phyloP scores from a whole-genome alignment of 2,329 filamentous ascomycete species.

The Parascedosporium putredinis region DNA sequence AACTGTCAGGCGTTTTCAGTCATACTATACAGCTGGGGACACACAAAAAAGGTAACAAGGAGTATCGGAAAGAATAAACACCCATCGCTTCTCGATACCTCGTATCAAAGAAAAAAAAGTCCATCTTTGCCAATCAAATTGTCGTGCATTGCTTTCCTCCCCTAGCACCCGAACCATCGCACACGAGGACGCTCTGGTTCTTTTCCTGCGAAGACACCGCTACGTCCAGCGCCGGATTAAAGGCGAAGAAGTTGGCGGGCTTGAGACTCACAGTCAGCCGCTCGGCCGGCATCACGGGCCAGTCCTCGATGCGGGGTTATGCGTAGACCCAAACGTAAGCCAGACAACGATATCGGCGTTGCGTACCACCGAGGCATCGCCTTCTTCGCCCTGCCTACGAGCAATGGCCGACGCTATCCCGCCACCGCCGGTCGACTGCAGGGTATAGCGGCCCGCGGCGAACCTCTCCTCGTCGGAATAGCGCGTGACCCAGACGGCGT shows the following conservation, averaged over 20 bases:
- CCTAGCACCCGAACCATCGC: no score
- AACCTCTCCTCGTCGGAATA: slow-evolving; percentile 32
- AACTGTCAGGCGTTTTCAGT: no score
- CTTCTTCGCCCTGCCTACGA: slow-evolving; percentile 19
- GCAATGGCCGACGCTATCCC: slow-evolving; percentile 28
- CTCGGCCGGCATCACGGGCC: slow-evolving; percentile 59
- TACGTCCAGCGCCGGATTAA: slow-evolving; percentile 40
- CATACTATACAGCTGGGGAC: no score
- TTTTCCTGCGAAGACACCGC: slow-evolving; percentile 26
- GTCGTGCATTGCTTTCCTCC: no score
- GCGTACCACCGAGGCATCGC: slow-evolving; percentile 28
- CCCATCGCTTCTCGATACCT: no score
- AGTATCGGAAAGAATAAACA: no score
- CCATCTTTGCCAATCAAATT: no score
- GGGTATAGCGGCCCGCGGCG: slow-evolving; percentile 31
- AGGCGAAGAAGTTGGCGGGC: slow-evolving; percentile 42
- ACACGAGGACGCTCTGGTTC: slow-evolving; percentile 21
- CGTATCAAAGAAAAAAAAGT: no score
- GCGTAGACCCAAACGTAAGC: slow-evolving; percentile 51
- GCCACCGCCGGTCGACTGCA: slow-evolving; percentile 34
- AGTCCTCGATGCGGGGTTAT: slow-evolving; percentile 58
- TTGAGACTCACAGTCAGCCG: slow-evolving; percentile 39
- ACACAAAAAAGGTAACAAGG: no score
- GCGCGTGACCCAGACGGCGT: slow-evolving; percentile 35
- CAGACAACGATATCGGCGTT: slow-evolving; percentile 46